A percentile compares a stretch with the other conserved stretches of the same genome.
These are phyloP conservation scores for Fusarium sp. DNA, from an alignment of 2,329 filamentous ascomycete genomes.

Conservation along the genomic window DNA sequence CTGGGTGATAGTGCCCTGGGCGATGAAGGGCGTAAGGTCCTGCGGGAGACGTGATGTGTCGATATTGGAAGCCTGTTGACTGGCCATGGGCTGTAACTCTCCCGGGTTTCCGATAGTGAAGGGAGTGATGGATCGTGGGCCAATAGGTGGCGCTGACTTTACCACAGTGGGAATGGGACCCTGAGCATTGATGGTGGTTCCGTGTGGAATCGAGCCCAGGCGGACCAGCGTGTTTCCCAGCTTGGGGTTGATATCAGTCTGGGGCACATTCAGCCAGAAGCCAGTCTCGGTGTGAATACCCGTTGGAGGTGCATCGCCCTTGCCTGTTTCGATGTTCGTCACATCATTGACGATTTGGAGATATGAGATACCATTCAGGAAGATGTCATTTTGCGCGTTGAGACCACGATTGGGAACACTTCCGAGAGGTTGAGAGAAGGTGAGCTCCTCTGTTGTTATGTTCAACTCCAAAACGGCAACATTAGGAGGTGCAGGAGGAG, in stretches of 20 bases:
- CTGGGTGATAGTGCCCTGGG: background rate
- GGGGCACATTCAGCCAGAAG: conserved; percentile 7
- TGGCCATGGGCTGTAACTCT: background rate
- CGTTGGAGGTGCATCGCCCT: background rate
- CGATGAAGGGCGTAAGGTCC: background rate
- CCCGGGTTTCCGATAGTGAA: background rate
- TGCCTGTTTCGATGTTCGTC: conserved; percentile 1
- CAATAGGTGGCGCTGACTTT: background rate
- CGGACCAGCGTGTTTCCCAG: background rate
- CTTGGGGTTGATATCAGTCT: background rate
- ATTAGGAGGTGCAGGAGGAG: conserved; percentile 4
- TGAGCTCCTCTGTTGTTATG: background rate
- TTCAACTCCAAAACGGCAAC: conserved; percentile 9
- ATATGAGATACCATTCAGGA: conserved; percentile 3
- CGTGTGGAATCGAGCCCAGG: conserved; percentile 6
- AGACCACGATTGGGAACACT: conserved; percentile 8
- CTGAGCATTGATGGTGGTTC: conserved; percentile 11
- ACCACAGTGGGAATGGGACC: background rate
- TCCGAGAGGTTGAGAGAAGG: background rate
- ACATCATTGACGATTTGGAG: conserved; percentile 18
- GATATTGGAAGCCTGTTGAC: background rate
- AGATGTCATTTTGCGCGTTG: conserved; percentile 6
- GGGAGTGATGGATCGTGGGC: background rate
- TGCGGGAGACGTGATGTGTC: conserved; percentile 6
- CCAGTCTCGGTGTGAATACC: conserved; percentile 12